These are phyloP conservation scores for Alternaria incomplexa DNA, from an alignment of 2,329 filamentous ascomycete genomes.

Conservation along the genomic window DNA sequence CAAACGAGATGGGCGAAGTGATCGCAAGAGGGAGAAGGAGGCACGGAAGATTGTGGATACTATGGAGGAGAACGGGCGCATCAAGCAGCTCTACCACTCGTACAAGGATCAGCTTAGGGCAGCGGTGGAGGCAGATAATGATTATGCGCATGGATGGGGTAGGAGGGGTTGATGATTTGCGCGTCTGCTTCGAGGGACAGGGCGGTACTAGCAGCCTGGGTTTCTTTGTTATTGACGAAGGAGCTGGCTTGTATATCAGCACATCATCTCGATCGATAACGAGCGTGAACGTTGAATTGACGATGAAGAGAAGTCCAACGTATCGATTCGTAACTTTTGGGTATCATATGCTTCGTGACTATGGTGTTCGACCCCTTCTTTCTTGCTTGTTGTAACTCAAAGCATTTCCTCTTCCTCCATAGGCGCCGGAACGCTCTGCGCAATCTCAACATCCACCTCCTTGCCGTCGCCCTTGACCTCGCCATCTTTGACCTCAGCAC, in stretches of 20 bases:
- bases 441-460: slow-evolving; percentile 15
- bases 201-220: not conserved
- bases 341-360: slow-evolving; percentile 11
- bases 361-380: not conserved
- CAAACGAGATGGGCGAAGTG: slow-evolving; percentile 66
- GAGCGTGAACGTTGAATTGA: not conserved
- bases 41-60: slow-evolving; percentile 68
- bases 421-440: slow-evolving; percentile 17
- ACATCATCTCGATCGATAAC: not conserved
- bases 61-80: slow-evolving; percentile 66
- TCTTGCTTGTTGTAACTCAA: slow-evolving; percentile 4
- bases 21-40: slow-evolving; percentile 63
- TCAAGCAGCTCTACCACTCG: slow-evolving; percentile 67
- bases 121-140: slow-evolving; percentile 39
- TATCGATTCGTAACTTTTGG: slow-evolving; percentile 8
- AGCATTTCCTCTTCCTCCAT: slow-evolving; percentile 38
- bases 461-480: slow-evolving; percentile 23
- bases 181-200: not conserved
- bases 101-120: slow-evolving; percentile 66
- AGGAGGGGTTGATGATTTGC: not conserved
- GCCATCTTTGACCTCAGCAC: slow-evolving; percentile 5
- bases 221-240: not conserved
- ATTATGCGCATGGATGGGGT: slow-evolving; percentile 9
- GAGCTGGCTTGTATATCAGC: not conserved
- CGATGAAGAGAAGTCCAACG: not conserved